Conservation (phyloP, 768 basidiomycete genomes). For the Candolleomyces aberdarensis region DNA sequence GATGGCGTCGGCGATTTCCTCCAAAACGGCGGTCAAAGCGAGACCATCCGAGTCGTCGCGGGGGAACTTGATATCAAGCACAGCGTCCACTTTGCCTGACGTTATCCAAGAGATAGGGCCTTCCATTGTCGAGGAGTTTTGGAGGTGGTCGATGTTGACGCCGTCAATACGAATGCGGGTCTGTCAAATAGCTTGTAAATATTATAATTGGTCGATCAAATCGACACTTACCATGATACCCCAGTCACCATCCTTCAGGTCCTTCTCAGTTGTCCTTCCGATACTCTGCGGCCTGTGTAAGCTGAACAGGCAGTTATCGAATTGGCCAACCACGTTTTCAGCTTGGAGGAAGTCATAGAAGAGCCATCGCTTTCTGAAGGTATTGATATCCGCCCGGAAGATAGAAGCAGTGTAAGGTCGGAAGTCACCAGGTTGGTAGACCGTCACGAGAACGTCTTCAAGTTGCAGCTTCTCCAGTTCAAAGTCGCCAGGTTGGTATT, state of each 20-base stretch:
- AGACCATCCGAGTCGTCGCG: constrained; percentile 66
- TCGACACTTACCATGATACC: constrained; percentile 73
- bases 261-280: constrained; percentile 83
- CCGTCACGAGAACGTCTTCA: constrained; percentile 90
- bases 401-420: constrained; percentile 90
- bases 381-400: constrained; percentile 85
- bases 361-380: constrained; percentile 88
- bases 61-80: constrained; percentile 97
- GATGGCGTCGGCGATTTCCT: constrained; percentile 89
- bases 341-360: constrained; percentile 96
- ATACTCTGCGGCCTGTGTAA: constrained; percentile 95
- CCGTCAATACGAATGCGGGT: constrained; percentile 96
- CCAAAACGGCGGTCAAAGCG: constrained; percentile 77
- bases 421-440: constrained; percentile 92
- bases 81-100: constrained; percentile 93
- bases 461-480: constrained; percentile 86
- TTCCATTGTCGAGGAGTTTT: constrained; percentile 74
- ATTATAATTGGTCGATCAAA: neutral
- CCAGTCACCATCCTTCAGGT: constrained; percentile 81
- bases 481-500: constrained; percentile 78
- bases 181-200: constrained; percentile 35
- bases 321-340: constrained; percentile 94
- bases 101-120: constrained; percentile 98
- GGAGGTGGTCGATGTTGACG: constrained; percentile 92
- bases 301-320: constrained; percentile 96